These are phyloP conservation scores for Paraphoma chrysanthemicola DNA, from an alignment of 2,329 filamentous ascomycete species.

Conservation along the genomic window DNA sequence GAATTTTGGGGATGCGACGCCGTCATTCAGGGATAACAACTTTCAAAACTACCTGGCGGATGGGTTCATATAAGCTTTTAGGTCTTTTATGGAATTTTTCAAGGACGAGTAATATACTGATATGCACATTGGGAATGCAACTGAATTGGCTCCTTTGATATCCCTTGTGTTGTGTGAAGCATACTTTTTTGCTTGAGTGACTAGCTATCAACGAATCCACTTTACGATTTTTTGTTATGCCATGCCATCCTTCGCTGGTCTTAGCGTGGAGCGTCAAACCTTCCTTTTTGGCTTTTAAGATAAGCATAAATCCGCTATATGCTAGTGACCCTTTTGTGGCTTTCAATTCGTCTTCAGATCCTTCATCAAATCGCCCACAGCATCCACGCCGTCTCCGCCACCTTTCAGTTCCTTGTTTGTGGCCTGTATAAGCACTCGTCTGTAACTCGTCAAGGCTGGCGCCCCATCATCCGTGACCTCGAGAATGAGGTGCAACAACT, in stretches of 20 bases:
- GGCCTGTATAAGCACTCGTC: slow-evolving; percentile 51
- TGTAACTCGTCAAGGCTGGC: slow-evolving; percentile 56
- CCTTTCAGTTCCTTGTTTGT: slow-evolving; percentile 41
- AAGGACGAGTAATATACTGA: too few relatives aligned
- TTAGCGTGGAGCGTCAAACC: too few relatives aligned
- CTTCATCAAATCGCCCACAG: slow-evolving; percentile 8
- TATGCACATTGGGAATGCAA: too few relatives aligned
- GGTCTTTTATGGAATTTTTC: too few relatives aligned
- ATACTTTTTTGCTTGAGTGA: too few relatives aligned
- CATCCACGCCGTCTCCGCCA: slow-evolving; percentile 13
- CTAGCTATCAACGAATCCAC: too few relatives aligned
- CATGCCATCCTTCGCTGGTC: too few relatives aligned
- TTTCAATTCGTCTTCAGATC: not conserved
- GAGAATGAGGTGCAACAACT: slow-evolving; percentile 58
- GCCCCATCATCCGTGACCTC: slow-evolving; percentile 56
- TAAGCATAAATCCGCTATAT: too few relatives aligned
- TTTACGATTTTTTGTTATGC: too few relatives aligned
- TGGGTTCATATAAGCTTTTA: slow-evolving; percentile 16
- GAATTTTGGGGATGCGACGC: slow-evolving; percentile 56
- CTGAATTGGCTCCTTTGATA: too few relatives aligned
- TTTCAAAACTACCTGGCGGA: slow-evolving; percentile 55
- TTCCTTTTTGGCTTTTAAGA: too few relatives aligned
- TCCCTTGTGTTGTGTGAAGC: too few relatives aligned
- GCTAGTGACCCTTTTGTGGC: not conserved
- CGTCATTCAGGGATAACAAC: slow-evolving; percentile 57